Percentiles rank a stretch among this genome's conserved stretches.
phyloP scores from a whole-genome alignment of 2,329 filamentous ascomycete species.

The Biscogniauxia mediterranea region DNA sequence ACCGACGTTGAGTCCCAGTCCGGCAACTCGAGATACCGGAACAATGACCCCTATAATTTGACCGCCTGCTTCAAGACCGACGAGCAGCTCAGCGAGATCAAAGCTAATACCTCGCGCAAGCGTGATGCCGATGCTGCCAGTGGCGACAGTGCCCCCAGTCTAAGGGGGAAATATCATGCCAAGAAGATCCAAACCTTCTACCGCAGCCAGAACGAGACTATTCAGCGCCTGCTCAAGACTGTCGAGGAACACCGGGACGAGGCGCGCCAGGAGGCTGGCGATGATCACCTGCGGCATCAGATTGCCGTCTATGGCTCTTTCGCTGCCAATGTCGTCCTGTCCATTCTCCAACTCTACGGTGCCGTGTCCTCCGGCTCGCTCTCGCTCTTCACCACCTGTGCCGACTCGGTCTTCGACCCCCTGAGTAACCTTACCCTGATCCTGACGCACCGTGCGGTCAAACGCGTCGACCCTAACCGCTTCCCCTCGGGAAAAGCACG shows the following conservation, averaged over 20 bases:
- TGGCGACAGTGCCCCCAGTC: slow-evolving; percentile 15
- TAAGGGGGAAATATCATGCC: slow-evolving; percentile 32
- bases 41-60: slow-evolving; percentile 80
- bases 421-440: slow-evolving; percentile 86
- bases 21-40: slow-evolving; percentile 40
- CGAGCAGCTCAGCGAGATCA: slow-evolving; percentile 73
- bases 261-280: slow-evolving; percentile 74
- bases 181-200: slow-evolving; percentile 78
- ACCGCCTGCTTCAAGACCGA: slow-evolving; percentile 74
- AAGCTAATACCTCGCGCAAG: slow-evolving; percentile 77
- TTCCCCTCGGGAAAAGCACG: slow-evolving; percentile 93
- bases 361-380: slow-evolving; percentile 85
- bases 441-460: slow-evolving; percentile 82
- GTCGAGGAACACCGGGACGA: slow-evolving; percentile 87
- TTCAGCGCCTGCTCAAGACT: slow-evolving; percentile 85
- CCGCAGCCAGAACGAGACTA: slow-evolving; percentile 87
- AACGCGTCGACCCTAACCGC: slow-evolving; percentile 77
- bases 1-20: slow-evolving; percentile 46
- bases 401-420: slow-evolving; percentile 91
- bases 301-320: slow-evolving; percentile 69
- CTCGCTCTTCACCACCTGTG: slow-evolving; percentile 96
- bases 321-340: slow-evolving; percentile 75
- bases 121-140: slow-evolving; percentile 51
- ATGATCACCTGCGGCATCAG: slow-evolving; percentile 75
- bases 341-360: slow-evolving; percentile 82